These are phyloP conservation scores for Byssochlamys sp. DNA, from an alignment of 2,329 filamentous ascomycete species.

Conservation along the genomic window DNA sequence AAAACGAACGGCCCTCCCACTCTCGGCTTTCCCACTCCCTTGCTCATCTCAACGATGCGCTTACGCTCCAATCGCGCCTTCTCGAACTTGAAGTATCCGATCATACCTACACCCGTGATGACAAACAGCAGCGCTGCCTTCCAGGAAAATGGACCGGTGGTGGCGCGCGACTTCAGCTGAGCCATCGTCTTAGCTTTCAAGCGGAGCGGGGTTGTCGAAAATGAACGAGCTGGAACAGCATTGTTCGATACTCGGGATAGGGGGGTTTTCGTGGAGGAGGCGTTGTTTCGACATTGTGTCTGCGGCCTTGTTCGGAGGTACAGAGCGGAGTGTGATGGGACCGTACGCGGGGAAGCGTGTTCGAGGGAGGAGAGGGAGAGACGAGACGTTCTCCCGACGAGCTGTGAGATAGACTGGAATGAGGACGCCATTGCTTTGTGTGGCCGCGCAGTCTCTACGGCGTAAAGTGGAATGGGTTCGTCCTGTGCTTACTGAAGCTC, in stretches of 20 bases:
- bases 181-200: constrained; percentile 28
- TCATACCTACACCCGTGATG: constrained; percentile 62
- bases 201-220: constrained; percentile 20
- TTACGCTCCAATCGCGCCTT: constrained; percentile 84
- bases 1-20: constrained; percentile 81
- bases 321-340: constrained; percentile 9
- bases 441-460: background rate
- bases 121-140: constrained; percentile 82
- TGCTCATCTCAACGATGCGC: constrained; percentile 79
- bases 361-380: constrained; percentile 6
- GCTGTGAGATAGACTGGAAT: constrained; percentile 12
- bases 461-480: constrained; percentile 3
- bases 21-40: constrained; percentile 85
- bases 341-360: constrained; percentile 5
- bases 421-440: constrained; percentile 18
- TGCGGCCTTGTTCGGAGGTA: constrained; percentile 10
- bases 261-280: constrained; percentile 8
- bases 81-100: constrained; percentile 86
- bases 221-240: constrained; percentile 6
- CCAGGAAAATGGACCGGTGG: constrained; percentile 69
- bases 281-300: constrained; percentile 11
- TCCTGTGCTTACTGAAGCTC: constrained; percentile 3
- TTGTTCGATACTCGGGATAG: background rate
- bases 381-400: constrained; percentile 8
- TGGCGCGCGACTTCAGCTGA: constrained; percentile 30